Conservation (phyloP, 2,329 filamentous ascomycete genomes). For the Neospermospora avenae region DNA sequence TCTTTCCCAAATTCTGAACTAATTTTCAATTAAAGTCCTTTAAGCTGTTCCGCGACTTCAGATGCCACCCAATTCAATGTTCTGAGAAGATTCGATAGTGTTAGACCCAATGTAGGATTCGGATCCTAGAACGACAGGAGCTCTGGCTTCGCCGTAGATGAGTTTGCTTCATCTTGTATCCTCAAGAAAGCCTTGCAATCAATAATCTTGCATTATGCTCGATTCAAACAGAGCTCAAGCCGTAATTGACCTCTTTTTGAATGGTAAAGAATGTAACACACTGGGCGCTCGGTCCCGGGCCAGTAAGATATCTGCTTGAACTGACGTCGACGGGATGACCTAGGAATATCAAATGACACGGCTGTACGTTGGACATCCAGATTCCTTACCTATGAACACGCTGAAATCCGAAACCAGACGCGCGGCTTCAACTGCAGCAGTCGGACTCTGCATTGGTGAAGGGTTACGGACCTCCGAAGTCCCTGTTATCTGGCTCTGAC, state of each 20-base stretch:
- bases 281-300: neutral
- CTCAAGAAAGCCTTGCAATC: too few relatives aligned
- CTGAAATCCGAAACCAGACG: neutral
- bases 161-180: too few relatives aligned
- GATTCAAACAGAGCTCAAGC: neutral
- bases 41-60: too few relatives aligned
- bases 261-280: neutral
- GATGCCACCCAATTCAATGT: too few relatives aligned
- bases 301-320: neutral
- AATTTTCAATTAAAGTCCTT: too few relatives aligned
- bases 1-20: too few relatives aligned
- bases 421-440: conserved; percentile 1
- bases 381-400: neutral
- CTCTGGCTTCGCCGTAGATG: too few relatives aligned
- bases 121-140: too few relatives aligned
- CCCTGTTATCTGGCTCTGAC: neutral
- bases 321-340: neutral
- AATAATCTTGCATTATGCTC: too few relatives aligned
- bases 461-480: neutral
- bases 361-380: neutral
- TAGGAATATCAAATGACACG: neutral
- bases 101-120: too few relatives aligned
- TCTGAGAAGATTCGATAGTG: too few relatives aligned
- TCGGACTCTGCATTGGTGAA: conserved; percentile 2
- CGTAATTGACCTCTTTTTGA: neutral